Evolutionary conservation across 2,329 filamentous ascomycete species (phyloP).

Genomic region (Sclerotinia minor): DNA sequence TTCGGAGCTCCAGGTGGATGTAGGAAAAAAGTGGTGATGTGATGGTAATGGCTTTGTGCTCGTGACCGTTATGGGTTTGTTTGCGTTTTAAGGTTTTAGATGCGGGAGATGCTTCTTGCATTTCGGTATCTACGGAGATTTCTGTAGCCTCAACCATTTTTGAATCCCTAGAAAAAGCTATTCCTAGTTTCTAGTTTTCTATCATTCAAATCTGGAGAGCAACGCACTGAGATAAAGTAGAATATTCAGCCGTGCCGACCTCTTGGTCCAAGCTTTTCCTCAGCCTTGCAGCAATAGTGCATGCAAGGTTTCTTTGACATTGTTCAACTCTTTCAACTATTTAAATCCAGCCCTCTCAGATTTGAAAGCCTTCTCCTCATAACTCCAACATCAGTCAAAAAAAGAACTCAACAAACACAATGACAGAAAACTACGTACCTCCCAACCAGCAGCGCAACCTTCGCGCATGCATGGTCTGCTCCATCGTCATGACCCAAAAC

Average conservation of each 20-base stretch:
- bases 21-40: slow-evolving; percentile 57
- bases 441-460: slow-evolving; percentile 78
- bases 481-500: slow-evolving; percentile 80
- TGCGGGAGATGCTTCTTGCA: slow-evolving; percentile 8
- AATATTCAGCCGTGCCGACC: slow-evolving; percentile 13
- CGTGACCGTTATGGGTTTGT: slow-evolving; percentile 38
- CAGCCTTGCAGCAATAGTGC: slow-evolving; percentile 13
- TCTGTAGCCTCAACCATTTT: neutral
- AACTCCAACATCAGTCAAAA: neutral
- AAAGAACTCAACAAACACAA: slow-evolving; percentile 21
- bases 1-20: slow-evolving; percentile 54
- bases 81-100: slow-evolving; percentile 24
- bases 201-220: neutral
- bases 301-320: slow-evolving; percentile 18
- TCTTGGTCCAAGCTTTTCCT: slow-evolving; percentile 18
- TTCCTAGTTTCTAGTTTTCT: neutral
- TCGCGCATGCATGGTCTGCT: slow-evolving; percentile 98
- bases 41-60: slow-evolving; percentile 55
- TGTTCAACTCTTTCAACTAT: neutral
- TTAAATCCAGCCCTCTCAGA: slow-evolving; percentile 3
- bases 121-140: neutral
- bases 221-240: neutral
- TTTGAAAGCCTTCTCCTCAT: neutral
- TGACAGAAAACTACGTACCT: slow-evolving; percentile 64
- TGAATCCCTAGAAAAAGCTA: neutral